These are phyloP conservation scores for Zygosaccharomyces lentus DNA, from an alignment of 805 yeast species.

Conservation along the genomic window DNA sequence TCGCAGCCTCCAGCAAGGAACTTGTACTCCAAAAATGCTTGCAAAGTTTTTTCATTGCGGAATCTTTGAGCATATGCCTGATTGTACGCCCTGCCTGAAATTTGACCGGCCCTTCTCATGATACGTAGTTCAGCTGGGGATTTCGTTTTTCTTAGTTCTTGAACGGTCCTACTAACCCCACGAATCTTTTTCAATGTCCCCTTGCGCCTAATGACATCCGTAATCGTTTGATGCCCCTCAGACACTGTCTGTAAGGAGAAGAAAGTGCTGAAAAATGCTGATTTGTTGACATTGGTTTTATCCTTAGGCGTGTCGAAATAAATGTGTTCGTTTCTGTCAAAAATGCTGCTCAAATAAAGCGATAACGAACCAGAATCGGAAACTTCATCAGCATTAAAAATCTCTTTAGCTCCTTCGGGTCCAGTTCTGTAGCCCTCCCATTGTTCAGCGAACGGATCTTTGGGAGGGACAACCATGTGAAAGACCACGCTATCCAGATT, in stretches of 20 bases:
- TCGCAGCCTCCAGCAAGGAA: slow-evolving; percentile 89
- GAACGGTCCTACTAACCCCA: slow-evolving; percentile 21
- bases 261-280: slow-evolving; percentile 31
- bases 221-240: slow-evolving; percentile 29
- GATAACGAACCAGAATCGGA: slow-evolving; percentile 46
- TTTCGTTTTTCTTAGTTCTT: slow-evolving; percentile 56
- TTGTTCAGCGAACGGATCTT: slow-evolving; percentile 68
- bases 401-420: slow-evolving; percentile 69
- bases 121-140: slow-evolving; percentile 69
- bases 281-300: slow-evolving; percentile 16
- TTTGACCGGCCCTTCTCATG: slow-evolving; percentile 78
- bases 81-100: slow-evolving; percentile 80
- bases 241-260: slow-evolving; percentile 26
- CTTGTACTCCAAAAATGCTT: slow-evolving; percentile 74
- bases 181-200: slow-evolving; percentile 36
- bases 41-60: slow-evolving; percentile 69
- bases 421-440: slow-evolving; percentile 98
- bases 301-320: slow-evolving; percentile 48
- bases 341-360: slow-evolving; percentile 43
- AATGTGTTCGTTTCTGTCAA: slow-evolving; percentile 47
- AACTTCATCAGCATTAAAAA: slow-evolving; percentile 83
- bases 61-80: slow-evolving; percentile 69
- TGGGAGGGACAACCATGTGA: slow-evolving; percentile 83
- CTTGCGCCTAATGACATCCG: slow-evolving; percentile 25
- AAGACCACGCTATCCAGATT: slow-evolving; percentile 52